Evolutionary conservation across 306 rosid genomes (phyloP), one percentile per base, ranked within the genome.

Genomic region (Comarum palustre): DNA sequence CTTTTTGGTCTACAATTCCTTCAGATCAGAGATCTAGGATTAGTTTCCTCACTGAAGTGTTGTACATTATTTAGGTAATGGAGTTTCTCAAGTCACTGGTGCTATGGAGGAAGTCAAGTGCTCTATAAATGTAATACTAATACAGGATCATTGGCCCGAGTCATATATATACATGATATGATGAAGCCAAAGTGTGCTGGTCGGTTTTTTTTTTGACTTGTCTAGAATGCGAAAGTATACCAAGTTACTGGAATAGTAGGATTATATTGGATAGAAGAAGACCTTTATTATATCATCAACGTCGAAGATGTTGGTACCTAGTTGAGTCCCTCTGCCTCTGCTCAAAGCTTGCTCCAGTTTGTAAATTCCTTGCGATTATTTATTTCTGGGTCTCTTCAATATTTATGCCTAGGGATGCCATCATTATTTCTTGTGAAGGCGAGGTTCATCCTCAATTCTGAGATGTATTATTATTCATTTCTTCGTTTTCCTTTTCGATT

Each of bases 1-100:
- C 14, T 22, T 47, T 61, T 73, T 16, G 34, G 25, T 25, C 64
- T 42, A 13, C 24, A 2, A 12, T 63, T 31, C 27, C 38, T 45
- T 45, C 52, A 15, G 6, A 8, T 16, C 5, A 50, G 12, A 16
- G 57, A 24, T 52, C 11, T 19, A 1, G 24, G 45, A 34, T 4
- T 34, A 62, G 45, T 62, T 19, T 61, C 10, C 11, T 62, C 10
- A 62, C 67, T 62, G 15, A 17, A 62, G 15, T 19, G 1, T 42
- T 48, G 50, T 75, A 72, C 36, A 67, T 9, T 78, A 19, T 75
- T 79, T 83, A 94, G 98, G 98, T 95, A 9, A 87, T 95, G 99
- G 87, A 88, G 77, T 95, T 95, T 83, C 97, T 95, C 61, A 83
- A 86, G 82, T 83, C 95, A 51, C 84, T 95, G 80, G 96, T 84